phyloP scores from a whole-genome alignment of 176 grass and related monocot genomes.

The Cocos nucifera region DNA sequence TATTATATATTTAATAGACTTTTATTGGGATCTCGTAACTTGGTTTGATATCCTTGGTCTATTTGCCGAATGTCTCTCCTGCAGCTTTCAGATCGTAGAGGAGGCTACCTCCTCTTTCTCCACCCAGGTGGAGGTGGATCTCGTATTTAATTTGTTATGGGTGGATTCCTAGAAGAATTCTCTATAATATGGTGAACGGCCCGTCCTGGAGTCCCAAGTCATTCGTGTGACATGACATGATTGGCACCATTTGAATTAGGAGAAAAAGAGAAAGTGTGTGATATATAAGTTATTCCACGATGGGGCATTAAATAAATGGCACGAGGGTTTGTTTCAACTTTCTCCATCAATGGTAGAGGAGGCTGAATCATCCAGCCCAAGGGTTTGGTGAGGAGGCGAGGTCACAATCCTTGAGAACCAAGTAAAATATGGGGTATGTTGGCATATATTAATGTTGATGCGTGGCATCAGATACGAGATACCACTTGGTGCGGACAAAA shows the following conservation, averaged over 20 bases:
- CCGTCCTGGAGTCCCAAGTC: background rate
- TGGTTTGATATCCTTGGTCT: too few relatives aligned
- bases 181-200: background rate
- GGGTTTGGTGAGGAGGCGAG: background rate
- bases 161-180: background rate
- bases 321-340: slow-evolving; percentile 1
- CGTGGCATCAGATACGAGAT: background rate
- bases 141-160: background rate
- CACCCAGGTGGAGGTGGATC: background rate
- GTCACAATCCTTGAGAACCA: background rate
- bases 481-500: slow-evolving; percentile 2
- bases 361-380: background rate
- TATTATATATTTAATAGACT: too few relatives aligned
- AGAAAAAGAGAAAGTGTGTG: too few relatives aligned
- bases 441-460: background rate
- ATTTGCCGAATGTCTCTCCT: too few relatives aligned
- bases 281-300: background rate
- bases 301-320: slow-evolving; percentile 1
- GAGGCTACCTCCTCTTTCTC: background rate
- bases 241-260: background rate
- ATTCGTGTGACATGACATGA: slow-evolving; percentile 1
- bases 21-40: too few relatives aligned
- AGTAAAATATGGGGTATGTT: background rate
- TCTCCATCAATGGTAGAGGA: slow-evolving; percentile 12
- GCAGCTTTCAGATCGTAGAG: background rate